Base-by-base conservation (phyloP, 371 early-diverging fungal species). In the Mortierella sp. region DNA sequence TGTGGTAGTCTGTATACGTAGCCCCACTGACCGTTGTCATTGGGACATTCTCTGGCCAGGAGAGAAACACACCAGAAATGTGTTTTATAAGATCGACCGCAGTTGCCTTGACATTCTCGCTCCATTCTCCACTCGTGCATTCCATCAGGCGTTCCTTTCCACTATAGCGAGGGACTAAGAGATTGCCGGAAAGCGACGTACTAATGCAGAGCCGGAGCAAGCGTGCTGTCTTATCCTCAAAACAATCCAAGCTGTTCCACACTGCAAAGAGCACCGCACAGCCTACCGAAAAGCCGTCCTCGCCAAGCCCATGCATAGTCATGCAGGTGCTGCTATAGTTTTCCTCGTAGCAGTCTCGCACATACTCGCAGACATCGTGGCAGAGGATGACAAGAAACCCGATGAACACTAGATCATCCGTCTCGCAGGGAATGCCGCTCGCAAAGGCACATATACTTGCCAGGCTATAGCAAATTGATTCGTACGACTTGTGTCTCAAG, bases 341-440 rank as follows among this genome's bases (percentile, higher is more conserved):
- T 72, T 48, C 72, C n/a, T 72, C 72, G 48, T 72, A 72, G 72
- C 72, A 72, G 72, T 72, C 72, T 72, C 72, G 38, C 6, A 48
- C 13, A 72, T 72, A 72, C 26, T 72, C 72, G 47, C 11, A 72
- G 26, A 72, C 48, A 72, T 72, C 72, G 47, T 72, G 72, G 48
- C 13, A 42, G n/a, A 72, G 44, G 72, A 24, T n/a, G 48, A 72
- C 26, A 47, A 72, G 72, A 42, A 42, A 72, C 26, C 72, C 72
- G 47, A 48, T 48, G 48, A 72, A 72, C 11, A 72, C 21, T 48
- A 72, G 3, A 45, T 44, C n/a, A 48, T 72, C 48, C 10, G 72
- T 47, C 72, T 72, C 72, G n/a, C 5, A 16, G 26, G 38, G 72
- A 45, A 72, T 44, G 44, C 47, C 48, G 48, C 72, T 42, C 24